Evolutionary conservation across 257 asterid genomes (phyloP), one percentile per base, ranked within the genome.

Genomic region (Capsicum rhomboideum): DNA sequence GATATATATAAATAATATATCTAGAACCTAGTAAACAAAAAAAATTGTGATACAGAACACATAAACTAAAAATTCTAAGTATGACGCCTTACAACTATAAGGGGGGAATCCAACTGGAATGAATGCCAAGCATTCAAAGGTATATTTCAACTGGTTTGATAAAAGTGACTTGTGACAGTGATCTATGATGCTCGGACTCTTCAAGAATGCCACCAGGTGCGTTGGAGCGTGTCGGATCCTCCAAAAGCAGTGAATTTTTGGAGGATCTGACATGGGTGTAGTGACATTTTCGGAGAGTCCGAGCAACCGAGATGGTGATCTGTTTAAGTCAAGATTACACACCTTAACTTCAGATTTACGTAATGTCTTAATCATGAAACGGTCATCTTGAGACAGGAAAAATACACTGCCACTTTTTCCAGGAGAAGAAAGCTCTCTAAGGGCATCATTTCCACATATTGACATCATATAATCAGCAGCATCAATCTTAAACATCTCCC

Each of bases 381-480:
- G 98, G 78, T 93, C 98, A 85, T 97, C 99, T 82, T 95, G 98
- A 86, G 99, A 95, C 83, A 95, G 87, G 91, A 93, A 97, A 88
- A 97, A 97, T 64, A 95, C 97, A 82, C 99, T 97, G 81, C 99
- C 98, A 88, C 99, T 97, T 91, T 97, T 97, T 78, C 99, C 99
- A 28, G 99, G 99, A 85, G 99, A 97, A 75, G 99, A 97, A 86
- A 97, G 99, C 84, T 97, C 98, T 84, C 97, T 88, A 61, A 97
- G 95, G 75, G 97, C 95, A 89, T 97, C 99, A 86, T 93, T 93
- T 88, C 99, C 98, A 86, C 99, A 97, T 84, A 97, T 91, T 69
- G 99, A 97, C 92, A 97, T 95, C 99, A 97, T 97, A 89, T 97
- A 97, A 86, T 97, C 99, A 10, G 98, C 99, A 78, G 99, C 93